These are phyloP conservation scores for Leucocoprinus leucothites DNA, from an alignment of 768 basidiomycete genomes.

Conservation along the genomic window DNA sequence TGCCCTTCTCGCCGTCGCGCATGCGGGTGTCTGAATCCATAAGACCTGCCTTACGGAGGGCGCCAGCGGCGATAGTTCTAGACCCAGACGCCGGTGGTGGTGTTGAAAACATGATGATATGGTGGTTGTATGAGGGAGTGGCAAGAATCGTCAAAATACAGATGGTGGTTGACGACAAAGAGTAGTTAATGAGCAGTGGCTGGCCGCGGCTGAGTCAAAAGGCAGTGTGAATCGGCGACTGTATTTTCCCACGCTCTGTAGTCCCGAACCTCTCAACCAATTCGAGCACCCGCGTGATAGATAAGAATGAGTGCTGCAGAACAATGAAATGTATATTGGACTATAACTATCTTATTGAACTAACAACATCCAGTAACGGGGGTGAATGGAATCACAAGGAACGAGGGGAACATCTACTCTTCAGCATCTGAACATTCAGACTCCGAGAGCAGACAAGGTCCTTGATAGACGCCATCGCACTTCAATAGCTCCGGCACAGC, in stretches of 20 bases:
- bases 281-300: no score
- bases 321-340: no score
- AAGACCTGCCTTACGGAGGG: constrained; percentile 69
- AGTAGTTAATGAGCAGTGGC: constrained; percentile 22
- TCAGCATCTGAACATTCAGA: constrained; percentile 20
- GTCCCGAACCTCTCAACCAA: constrained; percentile 1
- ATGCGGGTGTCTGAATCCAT: constrained; percentile 75
- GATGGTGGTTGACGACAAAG: constrained; percentile 12
- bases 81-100: constrained; percentile 56
- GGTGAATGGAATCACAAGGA: not conserved
- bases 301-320: no score
- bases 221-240: constrained; percentile 18
- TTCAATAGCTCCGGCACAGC: constrained; percentile 22
- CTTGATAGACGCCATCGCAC: constrained; percentile 28
- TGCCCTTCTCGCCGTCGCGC: constrained; percentile 61
- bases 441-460: constrained; percentile 27
- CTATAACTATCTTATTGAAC: no score
- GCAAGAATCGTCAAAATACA: not conserved
- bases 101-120: constrained; percentile 50
- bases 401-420: not conserved
- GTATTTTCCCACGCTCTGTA: constrained; percentile 22
- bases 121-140: not conserved
- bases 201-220: constrained; percentile 30
- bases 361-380: no score
- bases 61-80: constrained; percentile 55